phyloP scores from a whole-genome alignment of 495 filamentous ascomycete genomes.

The Glarea lozoyensis region DNA sequence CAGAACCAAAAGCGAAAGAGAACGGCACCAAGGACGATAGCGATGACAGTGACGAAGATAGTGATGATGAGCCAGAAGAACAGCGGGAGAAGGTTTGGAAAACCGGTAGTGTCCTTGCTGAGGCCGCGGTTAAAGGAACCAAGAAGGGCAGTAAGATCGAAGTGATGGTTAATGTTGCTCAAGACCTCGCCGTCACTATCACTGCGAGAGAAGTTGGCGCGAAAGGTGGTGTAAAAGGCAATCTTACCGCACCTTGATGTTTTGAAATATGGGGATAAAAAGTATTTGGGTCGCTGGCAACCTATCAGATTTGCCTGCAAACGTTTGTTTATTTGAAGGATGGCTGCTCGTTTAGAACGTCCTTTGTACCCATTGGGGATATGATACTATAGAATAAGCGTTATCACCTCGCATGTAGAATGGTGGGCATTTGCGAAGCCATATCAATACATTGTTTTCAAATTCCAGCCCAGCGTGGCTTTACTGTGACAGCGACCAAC shows the following conservation, averaged over 20 bases:
- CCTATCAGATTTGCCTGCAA: no score
- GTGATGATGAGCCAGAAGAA: conserved; percentile 84
- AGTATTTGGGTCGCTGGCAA: no score
- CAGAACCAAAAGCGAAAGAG: conserved; percentile 62
- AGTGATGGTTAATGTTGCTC: conserved; percentile 77
- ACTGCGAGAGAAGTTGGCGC: conserved; percentile 72
- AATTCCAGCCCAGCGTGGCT: no score
- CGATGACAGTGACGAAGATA: conserved; percentile 54
- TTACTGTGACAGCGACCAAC: no score
- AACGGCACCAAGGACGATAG: conserved; percentile 42
- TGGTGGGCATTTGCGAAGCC: no score
- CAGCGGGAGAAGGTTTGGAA: conserved; percentile 88
- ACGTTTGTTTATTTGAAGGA: no score
- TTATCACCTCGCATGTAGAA: no score
- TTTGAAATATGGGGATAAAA: no score
- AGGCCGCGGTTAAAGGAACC: conserved; percentile 71
- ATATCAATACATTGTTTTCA: no score
- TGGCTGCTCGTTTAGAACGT: conserved; percentile 2
- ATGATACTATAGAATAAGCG: no score
- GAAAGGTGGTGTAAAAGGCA: conserved; percentile 20
- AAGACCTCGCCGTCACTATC: conserved; percentile 68
- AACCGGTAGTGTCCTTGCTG: conserved; percentile 72
- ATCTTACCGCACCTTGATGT: conserved; percentile 13
- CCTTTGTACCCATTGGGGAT: no score
- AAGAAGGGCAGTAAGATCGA: conserved; percentile 89